Conservation (phyloP, 768 basidiomycete genomes). For the Brasilioporus rufonigricans region DNA sequence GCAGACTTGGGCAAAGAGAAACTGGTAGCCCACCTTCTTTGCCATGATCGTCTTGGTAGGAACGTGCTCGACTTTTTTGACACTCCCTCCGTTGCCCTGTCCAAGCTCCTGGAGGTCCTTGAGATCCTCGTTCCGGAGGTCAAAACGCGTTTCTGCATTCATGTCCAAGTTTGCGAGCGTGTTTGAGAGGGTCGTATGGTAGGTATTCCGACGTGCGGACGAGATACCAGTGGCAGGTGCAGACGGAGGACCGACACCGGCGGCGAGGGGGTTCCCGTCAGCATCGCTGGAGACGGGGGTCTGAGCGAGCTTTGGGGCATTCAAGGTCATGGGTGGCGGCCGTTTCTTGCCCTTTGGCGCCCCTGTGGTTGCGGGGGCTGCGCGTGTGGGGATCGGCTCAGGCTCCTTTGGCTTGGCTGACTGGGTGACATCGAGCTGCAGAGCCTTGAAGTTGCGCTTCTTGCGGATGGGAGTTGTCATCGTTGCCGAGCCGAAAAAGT, state of each 20-base stretch:
- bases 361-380: slow-evolving; percentile 39
- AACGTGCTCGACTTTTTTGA: slow-evolving; percentile 91
- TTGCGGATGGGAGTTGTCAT: slow-evolving; percentile 72
- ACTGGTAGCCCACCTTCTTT: slow-evolving; percentile 74
- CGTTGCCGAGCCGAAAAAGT: neutral
- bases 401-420: slow-evolving; percentile 39
- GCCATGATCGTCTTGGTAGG: slow-evolving; percentile 95
- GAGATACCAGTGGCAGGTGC: slow-evolving; percentile 51
- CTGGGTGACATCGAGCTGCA: slow-evolving; percentile 64
- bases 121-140: slow-evolving; percentile 86
- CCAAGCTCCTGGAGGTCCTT: slow-evolving; percentile 90
- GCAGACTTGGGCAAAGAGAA: neutral
- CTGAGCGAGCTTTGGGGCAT: slow-evolving; percentile 61
- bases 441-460: slow-evolving; percentile 89
- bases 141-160: slow-evolving; percentile 81
- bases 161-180: slow-evolving; percentile 86
- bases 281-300: slow-evolving; percentile 25
- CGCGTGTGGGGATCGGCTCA: slow-evolving; percentile 46
- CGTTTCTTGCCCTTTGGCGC: slow-evolving; percentile 59
- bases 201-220: slow-evolving; percentile 62
- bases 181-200: slow-evolving; percentile 76
- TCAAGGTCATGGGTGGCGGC: slow-evolving; percentile 81
- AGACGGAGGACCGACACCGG: slow-evolving; percentile 46
- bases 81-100: slow-evolving; percentile 95
- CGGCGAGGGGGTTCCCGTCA: slow-evolving; percentile 48